phyloP scores from a whole-genome alignment of 1,284 basidiomycete genomes.

The Apiotrichum veenhuisii region DNA sequence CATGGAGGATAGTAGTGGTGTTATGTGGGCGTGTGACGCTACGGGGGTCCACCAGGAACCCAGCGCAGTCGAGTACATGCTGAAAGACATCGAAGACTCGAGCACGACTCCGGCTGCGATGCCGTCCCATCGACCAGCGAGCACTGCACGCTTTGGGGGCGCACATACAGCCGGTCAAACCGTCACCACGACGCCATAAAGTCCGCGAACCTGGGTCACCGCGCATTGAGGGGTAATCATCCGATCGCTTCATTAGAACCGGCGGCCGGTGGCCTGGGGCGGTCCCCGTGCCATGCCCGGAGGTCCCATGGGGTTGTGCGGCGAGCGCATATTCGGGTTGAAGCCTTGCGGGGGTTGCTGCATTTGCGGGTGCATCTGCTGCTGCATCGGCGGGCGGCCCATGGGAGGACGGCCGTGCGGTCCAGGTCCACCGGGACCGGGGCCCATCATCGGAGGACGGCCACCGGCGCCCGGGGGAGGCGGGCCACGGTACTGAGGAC shows the following conservation, averaged over 20 bases:
- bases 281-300: not conserved
- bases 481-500: slow-evolving; percentile 10
- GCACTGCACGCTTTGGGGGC: not conserved
- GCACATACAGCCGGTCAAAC: not conserved
- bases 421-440: slow-evolving; percentile 2
- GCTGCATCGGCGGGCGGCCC: slow-evolving; percentile 1
- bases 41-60: not conserved
- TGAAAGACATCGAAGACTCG: not conserved
- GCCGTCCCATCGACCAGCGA: not conserved
- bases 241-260: not conserved
- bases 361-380: not conserved
- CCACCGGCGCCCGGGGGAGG: slow-evolving; percentile 3
- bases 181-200: not conserved
- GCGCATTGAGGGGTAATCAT: not conserved
- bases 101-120: not conserved
- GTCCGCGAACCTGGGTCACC: not conserved
- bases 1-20: not conserved
- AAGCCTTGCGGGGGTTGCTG: not conserved
- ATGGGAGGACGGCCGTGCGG: slow-evolving; percentile 10
- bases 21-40: not conserved
- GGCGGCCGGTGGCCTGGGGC: slow-evolving; percentile 7
- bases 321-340: slow-evolving; percentile 10
- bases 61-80: not conserved
- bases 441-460: not conserved
- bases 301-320: not conserved